Conservation (phyloP, 305 asterid genomes). For the Fraxinus platypoda region DNA sequence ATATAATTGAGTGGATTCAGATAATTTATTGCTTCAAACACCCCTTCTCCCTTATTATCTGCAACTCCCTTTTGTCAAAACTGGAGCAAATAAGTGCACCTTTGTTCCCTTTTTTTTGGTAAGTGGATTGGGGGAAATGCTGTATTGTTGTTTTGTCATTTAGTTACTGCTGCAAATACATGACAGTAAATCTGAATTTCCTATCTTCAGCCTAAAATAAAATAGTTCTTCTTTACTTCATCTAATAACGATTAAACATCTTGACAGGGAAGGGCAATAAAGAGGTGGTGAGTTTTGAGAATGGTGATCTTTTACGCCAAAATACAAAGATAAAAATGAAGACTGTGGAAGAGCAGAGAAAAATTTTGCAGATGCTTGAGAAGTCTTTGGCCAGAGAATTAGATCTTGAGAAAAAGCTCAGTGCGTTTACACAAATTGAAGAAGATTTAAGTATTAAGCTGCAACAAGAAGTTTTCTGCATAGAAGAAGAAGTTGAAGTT, state of each 20-base stretch:
- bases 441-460: constrained; percentile 58
- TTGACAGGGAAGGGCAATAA: constrained; percentile 50
- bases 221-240: neutral
- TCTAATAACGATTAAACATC: constrained; percentile 16
- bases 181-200: neutral
- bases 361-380: constrained; percentile 78
- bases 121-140: neutral
- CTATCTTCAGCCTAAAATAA: neutral
- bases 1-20: neutral
- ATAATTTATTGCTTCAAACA: neutral
- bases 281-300: constrained; percentile 38
- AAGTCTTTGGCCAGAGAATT: constrained; percentile 82
- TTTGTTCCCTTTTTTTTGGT: neutral
- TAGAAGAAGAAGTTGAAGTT: constrained; percentile 74
- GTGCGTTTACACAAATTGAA: constrained; percentile 63
- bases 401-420: constrained; percentile 78
- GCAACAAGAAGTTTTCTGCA: constrained; percentile 64
- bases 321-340: constrained; percentile 71
- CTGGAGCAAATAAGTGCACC: neutral
- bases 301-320: constrained; percentile 36
- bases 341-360: constrained; percentile 76
- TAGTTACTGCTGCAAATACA: constrained; percentile 7
- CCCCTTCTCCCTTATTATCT: neutral
- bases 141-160: neutral
- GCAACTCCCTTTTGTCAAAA: neutral